These are phyloP conservation scores for Arachnomyces sp. DNA, from an alignment of 2,329 filamentous ascomycete genomes.

Conservation along the genomic window DNA sequence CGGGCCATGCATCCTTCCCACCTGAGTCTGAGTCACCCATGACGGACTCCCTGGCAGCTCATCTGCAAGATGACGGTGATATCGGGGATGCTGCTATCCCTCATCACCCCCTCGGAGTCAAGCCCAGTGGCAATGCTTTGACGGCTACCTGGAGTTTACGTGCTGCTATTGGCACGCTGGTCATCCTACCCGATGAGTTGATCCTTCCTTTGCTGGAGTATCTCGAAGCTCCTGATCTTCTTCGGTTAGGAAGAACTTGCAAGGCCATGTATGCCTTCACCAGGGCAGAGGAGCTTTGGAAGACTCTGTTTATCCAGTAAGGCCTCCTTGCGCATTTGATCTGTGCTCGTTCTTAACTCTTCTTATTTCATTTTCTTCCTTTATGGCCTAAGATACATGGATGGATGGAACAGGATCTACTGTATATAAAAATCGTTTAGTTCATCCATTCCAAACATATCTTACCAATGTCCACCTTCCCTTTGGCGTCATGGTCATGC, in stretches of 20 bases:
- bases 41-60: conserved; percentile 1
- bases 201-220: conserved; percentile 66
- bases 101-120: conserved; percentile 72
- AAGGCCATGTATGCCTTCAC: conserved; percentile 81
- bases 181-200: conserved; percentile 68
- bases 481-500: no score
- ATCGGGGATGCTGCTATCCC: conserved; percentile 51
- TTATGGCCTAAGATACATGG: no score
- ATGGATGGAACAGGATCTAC: conserved; percentile 16
- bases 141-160: conserved; percentile 60
- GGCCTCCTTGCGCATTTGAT: conserved; percentile 30
- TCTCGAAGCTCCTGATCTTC: conserved; percentile 56
- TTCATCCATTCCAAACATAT: no score
- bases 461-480: no score
- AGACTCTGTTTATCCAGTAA: conserved; percentile 74
- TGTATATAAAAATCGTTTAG: no score
- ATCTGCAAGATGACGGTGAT: conserved; percentile 5
- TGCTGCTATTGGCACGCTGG: conserved; percentile 55
- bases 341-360: no score
- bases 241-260: conserved; percentile 66
- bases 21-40: neutral
- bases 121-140: conserved; percentile 78
- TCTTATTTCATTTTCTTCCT: no score
- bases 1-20: conserved; percentile 11
- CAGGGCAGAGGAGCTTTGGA: conserved; percentile 80